Evolutionary conservation across 163 green algal species (phyloP), one percentile per base, ranked within the genome.

Genomic region (Prototheca wickerhamii): DNA sequence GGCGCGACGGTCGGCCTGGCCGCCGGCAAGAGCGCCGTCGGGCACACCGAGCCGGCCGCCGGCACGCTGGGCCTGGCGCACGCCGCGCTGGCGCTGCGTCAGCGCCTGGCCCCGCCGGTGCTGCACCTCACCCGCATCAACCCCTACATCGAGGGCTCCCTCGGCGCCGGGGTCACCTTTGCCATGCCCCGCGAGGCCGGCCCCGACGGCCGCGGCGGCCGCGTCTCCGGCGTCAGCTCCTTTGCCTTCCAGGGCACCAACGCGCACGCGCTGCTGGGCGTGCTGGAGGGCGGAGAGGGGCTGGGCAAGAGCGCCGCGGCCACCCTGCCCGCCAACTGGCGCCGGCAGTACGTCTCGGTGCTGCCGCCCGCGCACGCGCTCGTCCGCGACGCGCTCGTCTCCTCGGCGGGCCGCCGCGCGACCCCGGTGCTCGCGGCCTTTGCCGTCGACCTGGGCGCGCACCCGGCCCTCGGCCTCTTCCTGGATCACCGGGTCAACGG

Each of bases 191-290:
- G 53, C 40, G 40, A 59, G 25, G 35, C 4, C 12, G 58, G 35
- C 26, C 58, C 58, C 55, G 32, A n/a, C 29, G 5, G 23, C 23
- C 20, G 21, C 23, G 3, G 17, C 3, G 57, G 32, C 50, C 28
- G 4, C 10, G 17, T 50, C 10, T n/a, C 62, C 28, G 86, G 84
- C 20, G 70, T 86, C 23, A 89, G 77, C 65, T 85, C 80, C 2
- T 95, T 95, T 73, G 87, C 87, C 3, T 95, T 95, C 77, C 84
- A 92, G 60, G 87, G 84, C 63, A 91, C 84, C 58, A 91, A 91
- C 61, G 84, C 71, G 3, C 72, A 82, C 42, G 50, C 46, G 7
- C 30, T 79, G 34, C 82, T 91, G 63, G 87, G 84, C 67, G 89
- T 80, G 44, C 90, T 89, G 61, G 84, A 70, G 15, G 68, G 76